Evolutionary conservation across 208 protist genomes (phyloP).

Genomic region (Blastocrithidia nonstop): DNA sequence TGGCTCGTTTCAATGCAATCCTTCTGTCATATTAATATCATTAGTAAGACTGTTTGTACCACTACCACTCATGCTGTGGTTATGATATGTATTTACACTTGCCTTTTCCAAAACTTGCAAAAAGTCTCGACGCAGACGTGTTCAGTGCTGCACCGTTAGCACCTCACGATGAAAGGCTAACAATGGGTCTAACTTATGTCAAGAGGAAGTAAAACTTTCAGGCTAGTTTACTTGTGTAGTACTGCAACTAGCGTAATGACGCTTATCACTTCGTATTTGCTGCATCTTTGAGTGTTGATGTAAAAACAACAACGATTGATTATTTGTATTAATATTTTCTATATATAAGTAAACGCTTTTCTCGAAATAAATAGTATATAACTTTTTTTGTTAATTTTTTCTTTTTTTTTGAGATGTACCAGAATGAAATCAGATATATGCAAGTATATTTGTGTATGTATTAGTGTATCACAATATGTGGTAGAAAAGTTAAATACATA

Average conservation of each 20-base stretch:
- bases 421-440: slow-evolving; percentile 56
- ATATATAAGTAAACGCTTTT: too few species aligned
- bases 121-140: slow-evolving; percentile 44
- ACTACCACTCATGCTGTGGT: not conserved
- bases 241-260: too few species aligned
- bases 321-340: too few species aligned
- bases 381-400: too few species aligned
- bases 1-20: slow-evolving; percentile 41
- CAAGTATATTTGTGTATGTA: slow-evolving; percentile 3
- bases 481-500: too few species aligned
- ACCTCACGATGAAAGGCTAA: slow-evolving; percentile 69
- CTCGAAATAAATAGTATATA: too few species aligned
- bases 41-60: not conserved
- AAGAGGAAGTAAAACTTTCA: slow-evolving; percentile 11
- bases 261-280: too few species aligned
- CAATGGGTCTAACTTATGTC: slow-evolving; percentile 36
- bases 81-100: not conserved
- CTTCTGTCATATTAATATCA: slow-evolving; percentile 1
- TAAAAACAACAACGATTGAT: too few species aligned
- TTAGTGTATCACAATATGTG: not conserved
- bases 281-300: too few species aligned
- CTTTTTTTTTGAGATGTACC: too few species aligned
- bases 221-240: too few species aligned
- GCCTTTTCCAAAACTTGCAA: slow-evolving; percentile 24
- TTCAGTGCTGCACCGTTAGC: slow-evolving; percentile 53